Evolutionary conservation across 805 yeast species (phyloP), one percentile per base, ranked within the genome.

Genomic region (Ogataea kodamae): DNA sequence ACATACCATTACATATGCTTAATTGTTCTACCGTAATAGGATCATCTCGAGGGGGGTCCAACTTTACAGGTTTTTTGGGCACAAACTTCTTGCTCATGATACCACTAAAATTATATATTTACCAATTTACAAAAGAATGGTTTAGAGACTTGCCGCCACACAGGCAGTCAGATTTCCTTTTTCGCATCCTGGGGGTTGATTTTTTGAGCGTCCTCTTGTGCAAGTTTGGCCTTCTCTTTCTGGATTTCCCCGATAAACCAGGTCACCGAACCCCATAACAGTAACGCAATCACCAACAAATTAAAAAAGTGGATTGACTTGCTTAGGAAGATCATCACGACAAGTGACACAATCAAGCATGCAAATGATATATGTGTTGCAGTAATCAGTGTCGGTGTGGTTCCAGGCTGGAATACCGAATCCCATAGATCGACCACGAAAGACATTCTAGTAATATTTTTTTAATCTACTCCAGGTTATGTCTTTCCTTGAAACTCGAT

Each of bases 351-450:
- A 9, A 78, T 64, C 36, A 92, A 67, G 8, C 81, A 68, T 1
- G 72, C 64, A 51, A 92, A 92, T 2, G 96, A 82, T 2, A 65
- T 70, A 55, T 92, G 97, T 0, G 97, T 90, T 2, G 97, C 97
- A 22, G 70, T 67, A n/a, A 88, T 68, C 32, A 92, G 69, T 1
- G 94, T 87, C 1, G 97, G 96, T 1, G 92, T 75, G 1, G 95
- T 76, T 1, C 98, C 98, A 5, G 97, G 97, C 11, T 86, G 79
- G 61, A 90, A 85, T 17, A 92, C 76, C 9, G 95, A 84, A 36
- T 83, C 80, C 97, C 97, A 89, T 26, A 90, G 69, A 16, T 83
- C 94, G 16, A 61, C 64, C 22, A 82, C 39, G 53, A 78, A 78
- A 61, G 67, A 61, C 46, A 49, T 40, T 19, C 28, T 33, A 4